Evolutionary conservation across 2,329 filamentous ascomycete species (phyloP).

Genomic region (Phialophora tarda): DNA sequence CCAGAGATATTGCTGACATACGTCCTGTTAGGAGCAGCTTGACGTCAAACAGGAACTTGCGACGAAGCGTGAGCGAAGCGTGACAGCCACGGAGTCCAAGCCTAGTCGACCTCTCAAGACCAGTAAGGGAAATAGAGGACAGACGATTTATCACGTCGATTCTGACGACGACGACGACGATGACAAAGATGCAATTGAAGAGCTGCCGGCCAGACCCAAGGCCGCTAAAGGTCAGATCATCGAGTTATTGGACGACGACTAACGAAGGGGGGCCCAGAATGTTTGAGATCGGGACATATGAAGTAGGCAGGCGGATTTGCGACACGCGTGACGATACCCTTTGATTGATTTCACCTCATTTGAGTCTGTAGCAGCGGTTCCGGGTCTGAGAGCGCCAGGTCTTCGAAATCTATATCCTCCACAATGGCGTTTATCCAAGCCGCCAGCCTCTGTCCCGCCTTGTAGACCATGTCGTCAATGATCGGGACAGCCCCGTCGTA

Average conservation of each 20-base stretch:
- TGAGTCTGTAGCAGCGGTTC: neutral
- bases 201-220: neutral
- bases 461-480: conserved; percentile 36
- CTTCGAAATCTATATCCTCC: neutral
- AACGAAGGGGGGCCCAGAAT: too few species aligned
- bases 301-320: neutral
- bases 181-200: neutral
- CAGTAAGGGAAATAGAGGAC: conserved; percentile 22
- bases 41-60: conserved; percentile 14
- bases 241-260: neutral
- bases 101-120: conserved; percentile 17
- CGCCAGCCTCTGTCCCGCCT: conserved; percentile 37
- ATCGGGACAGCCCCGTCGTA: conserved; percentile 39
- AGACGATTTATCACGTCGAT: conserved; percentile 26
- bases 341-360: neutral
- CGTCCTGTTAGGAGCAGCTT: neutral
- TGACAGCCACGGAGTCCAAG: neutral
- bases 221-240: conserved; percentile 2
- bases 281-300: neutral
- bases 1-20: neutral
- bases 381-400: neutral
- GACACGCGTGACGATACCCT: conserved; percentile 9
- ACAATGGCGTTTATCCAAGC: conserved; percentile 37
- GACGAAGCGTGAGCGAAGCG: conserved; percentile 20
- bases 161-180: conserved; percentile 22